Evolutionary conservation across 2,329 filamentous ascomycete species (phyloP).

Genomic region (Incumbomyces lentus): DNA sequence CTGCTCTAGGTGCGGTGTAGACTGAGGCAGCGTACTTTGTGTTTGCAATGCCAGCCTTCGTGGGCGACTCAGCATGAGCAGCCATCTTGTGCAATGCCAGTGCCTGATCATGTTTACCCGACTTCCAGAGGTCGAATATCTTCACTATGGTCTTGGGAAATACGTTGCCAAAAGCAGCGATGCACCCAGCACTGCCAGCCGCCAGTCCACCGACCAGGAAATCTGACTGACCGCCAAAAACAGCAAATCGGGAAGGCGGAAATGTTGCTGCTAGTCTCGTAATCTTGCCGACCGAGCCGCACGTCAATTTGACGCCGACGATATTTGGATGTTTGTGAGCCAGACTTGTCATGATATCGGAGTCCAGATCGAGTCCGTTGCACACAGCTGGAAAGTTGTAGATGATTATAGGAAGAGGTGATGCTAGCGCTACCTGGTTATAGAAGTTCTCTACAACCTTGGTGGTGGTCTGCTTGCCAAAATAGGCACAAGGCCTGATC

Average conservation of each 20-base stretch:
- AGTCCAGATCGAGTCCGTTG: constrained; percentile 59
- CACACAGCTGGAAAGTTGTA: constrained; percentile 62
- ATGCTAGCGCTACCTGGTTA: constrained; percentile 43
- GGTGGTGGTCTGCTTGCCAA: constrained; percentile 51
- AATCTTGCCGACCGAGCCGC: constrained; percentile 52
- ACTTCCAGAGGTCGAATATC: constrained; percentile 52
- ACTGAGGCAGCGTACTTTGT: constrained; percentile 59
- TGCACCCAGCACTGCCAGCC: constrained; percentile 45
- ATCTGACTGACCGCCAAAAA: constrained; percentile 63
- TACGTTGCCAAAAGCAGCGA: constrained; percentile 49
- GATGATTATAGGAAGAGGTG: constrained; percentile 49
- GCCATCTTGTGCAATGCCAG: constrained; percentile 50
- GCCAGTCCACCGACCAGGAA: constrained; percentile 51
- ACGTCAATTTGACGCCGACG: constrained; percentile 57
- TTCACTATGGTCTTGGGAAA: constrained; percentile 46
- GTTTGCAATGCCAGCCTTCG: constrained; percentile 55
- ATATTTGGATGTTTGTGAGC: constrained; percentile 44
- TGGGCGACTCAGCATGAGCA: constrained; percentile 54
- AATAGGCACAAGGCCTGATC: constrained; percentile 40
- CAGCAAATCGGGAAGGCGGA: constrained; percentile 48
- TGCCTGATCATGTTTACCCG: constrained; percentile 49
- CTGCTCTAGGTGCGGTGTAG: constrained; percentile 48
- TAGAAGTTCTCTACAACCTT: constrained; percentile 52
- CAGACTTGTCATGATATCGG: constrained; percentile 47
- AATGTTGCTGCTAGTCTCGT: constrained; percentile 46